Percentiles rank a stretch among this genome's conserved stretches.
These are phyloP conservation scores for Rhytidiadelphus loreus DNA, from an alignment of 225 moss, liverwort and hornwort species.

Conservation along the genomic window DNA sequence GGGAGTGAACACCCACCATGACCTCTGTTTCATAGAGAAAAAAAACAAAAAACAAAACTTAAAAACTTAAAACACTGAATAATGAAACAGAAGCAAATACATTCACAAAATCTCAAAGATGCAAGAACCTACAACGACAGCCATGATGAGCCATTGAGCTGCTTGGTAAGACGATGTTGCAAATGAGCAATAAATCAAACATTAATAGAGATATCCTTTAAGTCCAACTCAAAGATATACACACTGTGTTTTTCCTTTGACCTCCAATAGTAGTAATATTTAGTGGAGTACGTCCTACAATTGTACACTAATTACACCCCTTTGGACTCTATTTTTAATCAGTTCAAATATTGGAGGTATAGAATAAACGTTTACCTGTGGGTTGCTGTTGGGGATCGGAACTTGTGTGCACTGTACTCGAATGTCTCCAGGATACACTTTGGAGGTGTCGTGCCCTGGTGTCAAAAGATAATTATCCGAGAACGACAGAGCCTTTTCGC, in stretches of 20 bases:
- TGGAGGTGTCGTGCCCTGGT: constrained; percentile 36
- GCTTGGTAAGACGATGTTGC: not conserved
- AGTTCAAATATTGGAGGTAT: not conserved
- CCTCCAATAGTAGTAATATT: not conserved
- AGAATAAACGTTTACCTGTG: constrained; percentile 11
- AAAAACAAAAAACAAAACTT: not conserved
- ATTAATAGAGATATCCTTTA: not conserved
- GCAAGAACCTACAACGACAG: not conserved
- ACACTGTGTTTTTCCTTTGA: not conserved
- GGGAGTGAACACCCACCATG: constrained; percentile 60
- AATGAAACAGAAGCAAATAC: not conserved
- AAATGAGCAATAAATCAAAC: not conserved
- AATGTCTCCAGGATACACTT: constrained; percentile 44
- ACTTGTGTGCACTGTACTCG: constrained; percentile 16
- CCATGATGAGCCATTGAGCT: not conserved
- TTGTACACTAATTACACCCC: not conserved
- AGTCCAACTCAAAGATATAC: not conserved
- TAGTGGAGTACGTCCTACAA: not conserved
- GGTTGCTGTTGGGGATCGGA: constrained; percentile 21
- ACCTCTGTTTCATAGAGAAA: constrained; percentile 13
- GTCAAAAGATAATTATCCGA: constrained; percentile 39
- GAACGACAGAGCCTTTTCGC: constrained; percentile 29
- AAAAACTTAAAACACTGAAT: not conserved
- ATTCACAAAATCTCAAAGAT: not conserved
- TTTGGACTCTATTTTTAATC: not conserved